phyloP scores from a whole-genome alignment of 768 basidiomycete genomes.

The Suillus lakei region DNA sequence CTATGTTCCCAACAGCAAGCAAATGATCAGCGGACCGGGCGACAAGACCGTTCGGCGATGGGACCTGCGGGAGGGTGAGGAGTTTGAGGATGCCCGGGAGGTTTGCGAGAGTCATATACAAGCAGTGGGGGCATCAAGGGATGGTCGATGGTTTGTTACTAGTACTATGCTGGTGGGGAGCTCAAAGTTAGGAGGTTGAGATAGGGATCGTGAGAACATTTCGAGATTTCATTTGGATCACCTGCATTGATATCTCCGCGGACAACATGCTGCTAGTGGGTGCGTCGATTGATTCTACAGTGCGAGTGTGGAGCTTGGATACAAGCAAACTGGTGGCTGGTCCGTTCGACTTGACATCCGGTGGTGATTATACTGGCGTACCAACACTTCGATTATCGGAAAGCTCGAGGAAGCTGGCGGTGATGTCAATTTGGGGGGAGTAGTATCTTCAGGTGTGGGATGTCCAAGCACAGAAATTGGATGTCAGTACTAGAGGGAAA shows the following conservation, averaged over 20 bases:
- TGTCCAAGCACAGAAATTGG: neutral
- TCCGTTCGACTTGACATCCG: neutral
- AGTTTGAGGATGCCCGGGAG: neutral
- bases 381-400: neutral
- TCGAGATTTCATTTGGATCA: neutral
- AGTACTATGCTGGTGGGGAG: fast-evolving
- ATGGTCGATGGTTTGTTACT: neutral
- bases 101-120: fast-evolving
- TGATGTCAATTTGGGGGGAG: no score
- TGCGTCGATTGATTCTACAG: fast-evolving
- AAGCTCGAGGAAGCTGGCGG: neutral
- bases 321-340: neutral
- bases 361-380: no score
- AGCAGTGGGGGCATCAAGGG: neutral
- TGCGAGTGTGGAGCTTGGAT: neutral
- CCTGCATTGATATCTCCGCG: neutral
- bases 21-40: neutral
- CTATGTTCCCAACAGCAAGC: neutral
- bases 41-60: neutral
- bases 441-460: neutral
- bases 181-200: neutral
- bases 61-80: neutral
- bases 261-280: neutral
- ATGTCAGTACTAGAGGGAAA: no score
- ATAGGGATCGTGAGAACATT: neutral